Evolutionary conservation across 495 filamentous ascomycete genomes (phyloP).

Genomic region (Talaromyces nanjingensis): DNA sequence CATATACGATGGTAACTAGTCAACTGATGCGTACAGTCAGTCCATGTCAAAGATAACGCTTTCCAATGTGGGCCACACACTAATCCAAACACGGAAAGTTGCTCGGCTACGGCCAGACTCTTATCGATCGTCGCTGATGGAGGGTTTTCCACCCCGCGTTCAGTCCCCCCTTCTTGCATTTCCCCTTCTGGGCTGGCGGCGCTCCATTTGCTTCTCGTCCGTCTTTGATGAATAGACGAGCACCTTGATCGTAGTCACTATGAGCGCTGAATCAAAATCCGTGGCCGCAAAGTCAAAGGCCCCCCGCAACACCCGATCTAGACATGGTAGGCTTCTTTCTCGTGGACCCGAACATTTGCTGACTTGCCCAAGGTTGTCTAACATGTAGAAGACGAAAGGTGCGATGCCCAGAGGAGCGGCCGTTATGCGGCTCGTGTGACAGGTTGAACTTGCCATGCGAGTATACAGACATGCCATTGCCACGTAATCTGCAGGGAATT

Average conservation of each 20-base stretch:
- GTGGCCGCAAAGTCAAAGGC: not conserved
- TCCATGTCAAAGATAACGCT: not conserved
- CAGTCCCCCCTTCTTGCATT: not conserved
- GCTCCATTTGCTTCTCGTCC: not conserved
- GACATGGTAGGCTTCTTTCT: not conserved
- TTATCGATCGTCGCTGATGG: not conserved
- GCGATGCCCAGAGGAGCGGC: conserved; percentile 46
- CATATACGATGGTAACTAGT: not conserved
- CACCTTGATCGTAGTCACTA: not conserved
- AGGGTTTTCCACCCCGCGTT: not conserved
- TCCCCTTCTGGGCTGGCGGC: not conserved
- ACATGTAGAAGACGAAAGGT: conserved; percentile 50
- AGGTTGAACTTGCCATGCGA: conserved; percentile 27
- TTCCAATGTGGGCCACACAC: not conserved
- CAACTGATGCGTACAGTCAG: not conserved
- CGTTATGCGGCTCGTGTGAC: conserved; percentile 38
- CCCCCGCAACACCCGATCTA: not conserved
- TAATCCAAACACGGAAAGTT: not conserved
- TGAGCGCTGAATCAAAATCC: not conserved
- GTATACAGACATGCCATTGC: conserved; percentile 10
- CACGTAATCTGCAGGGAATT: not conserved
- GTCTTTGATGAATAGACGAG: not conserved
- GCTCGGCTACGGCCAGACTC: not conserved
- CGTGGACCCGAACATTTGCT: not conserved
- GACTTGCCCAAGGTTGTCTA: conserved; percentile 28